Base-by-base conservation (phyloP, 805 yeast genomes). In the Hermanozyma aechmeae region DNA sequence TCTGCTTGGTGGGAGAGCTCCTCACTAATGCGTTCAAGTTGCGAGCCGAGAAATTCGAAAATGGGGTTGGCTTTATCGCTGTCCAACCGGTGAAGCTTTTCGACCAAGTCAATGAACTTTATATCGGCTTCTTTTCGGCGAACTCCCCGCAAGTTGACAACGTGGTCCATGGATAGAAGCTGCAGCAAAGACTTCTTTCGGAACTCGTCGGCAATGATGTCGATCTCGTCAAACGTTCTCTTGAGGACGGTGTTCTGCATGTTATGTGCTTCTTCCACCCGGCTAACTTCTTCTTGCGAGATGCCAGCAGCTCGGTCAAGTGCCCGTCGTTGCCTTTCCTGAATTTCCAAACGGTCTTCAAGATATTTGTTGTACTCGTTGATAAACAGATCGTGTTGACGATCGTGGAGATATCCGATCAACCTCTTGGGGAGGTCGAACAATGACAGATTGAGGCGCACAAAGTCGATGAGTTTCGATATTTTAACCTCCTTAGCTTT, bases 41-140 rank as follows among this genome's bases (percentile, higher is more conserved):
- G 69, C 1, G 52, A 45, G 13, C 33, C 33, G 27, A 62, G 47
- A 32, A 62, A 62, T 11, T 58, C 58, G 27, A 40, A 45, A 27
- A 62, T 60, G 3, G 62, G 63, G 24, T 52, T 51, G 11, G 37
- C 19, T 5, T 23, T 22, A 15, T 48, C 38, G 14, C 40, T 40
- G 28, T 52, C 47, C 30, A 61, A 37, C 32, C 59, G 58, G 37
- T 57, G 56, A 17, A 62, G 48, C 29, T 57, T 56, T 28, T 61
- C 65, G 10, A 62, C 65, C 27, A 62, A 47, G 2, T 55, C 46
- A 11, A 59, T 48, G 38, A 62, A 61, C 30, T 52, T 57, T 15
- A 53, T 45, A 32, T 50, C 55, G 42, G 34, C 40, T 13, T 36
- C 33, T 10, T 7, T 10, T 7, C 20, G 20, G 20, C 20, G n/a